Base-by-base conservation (phyloP, 352 stramenopile species). In the Globisporangium sylvaticum region DNA sequence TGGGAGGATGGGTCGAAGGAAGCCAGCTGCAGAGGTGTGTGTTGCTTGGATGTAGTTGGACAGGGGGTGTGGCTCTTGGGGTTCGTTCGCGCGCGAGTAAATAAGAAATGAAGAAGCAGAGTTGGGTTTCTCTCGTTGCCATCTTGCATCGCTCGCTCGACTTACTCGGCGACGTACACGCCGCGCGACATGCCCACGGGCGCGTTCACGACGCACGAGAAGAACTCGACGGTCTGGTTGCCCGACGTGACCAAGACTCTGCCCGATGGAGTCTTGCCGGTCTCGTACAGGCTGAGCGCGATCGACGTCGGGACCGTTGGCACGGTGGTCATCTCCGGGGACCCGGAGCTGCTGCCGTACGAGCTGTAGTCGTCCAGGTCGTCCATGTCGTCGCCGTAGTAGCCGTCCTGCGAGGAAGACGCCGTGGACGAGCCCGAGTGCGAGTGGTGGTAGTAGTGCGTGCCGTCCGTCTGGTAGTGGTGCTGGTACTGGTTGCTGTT, bases 201-300 rank as follows among this genome's bases (percentile, higher is more conserved):
- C 34, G 80, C 83, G 52, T 95, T 95, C 15, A 89, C 82, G n/a
- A 79, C 81, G 65, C 82, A 83, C 27, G 83, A 89, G 70, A 93
- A 95, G 68, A 95, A 91, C 76, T 95, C 87, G 70, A 95, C 77
- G 42, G 87, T 93, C 75, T 95, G 87, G 71, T 95, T 91, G 54
- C 84, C 75, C 7, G 80, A 75, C 31, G 87, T 93, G 15, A 93
- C 73, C 64, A 93, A 74, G 37, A 95, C 85, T 73, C 83, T 72
- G 39, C 87, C 87, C 3, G 82, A 91, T 44, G 87, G 87, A 71
- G 81, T 95, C 76, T 92, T 92, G 62, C 81, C 83, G 27, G 74
- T 69, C 66, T 95, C 87, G 68, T 90, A 95, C n/a, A 75, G 77
- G 22, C 83, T 90, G 54, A 95, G 74, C 60, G 76, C 80, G 0